Conservation (phyloP, 2,329 filamentous ascomycete species). For the Fusarium keratoplasticum region DNA sequence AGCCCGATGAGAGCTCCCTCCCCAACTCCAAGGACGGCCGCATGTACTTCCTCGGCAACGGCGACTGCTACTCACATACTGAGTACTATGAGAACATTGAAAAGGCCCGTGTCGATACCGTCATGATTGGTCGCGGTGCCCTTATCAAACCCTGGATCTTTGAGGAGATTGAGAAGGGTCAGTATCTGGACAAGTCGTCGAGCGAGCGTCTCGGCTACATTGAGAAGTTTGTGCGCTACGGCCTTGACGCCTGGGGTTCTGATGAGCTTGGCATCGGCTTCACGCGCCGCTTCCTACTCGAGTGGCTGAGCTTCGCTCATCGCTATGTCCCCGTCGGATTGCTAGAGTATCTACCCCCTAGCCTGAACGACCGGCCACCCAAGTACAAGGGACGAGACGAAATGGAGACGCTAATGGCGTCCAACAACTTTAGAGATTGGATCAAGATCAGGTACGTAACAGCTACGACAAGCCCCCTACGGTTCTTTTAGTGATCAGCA, state of each 20-base stretch:
- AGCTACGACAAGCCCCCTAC: not conserved
- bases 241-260: constrained; percentile 93
- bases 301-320: constrained; percentile 94
- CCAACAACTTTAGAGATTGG: constrained; percentile 95
- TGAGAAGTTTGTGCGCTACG: constrained; percentile 90
- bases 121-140: constrained; percentile 97
- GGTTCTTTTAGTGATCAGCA: not conserved
- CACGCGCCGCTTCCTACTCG: constrained; percentile 90
- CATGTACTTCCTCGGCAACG: constrained; percentile 95
- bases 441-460: constrained; percentile 90
- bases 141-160: constrained; percentile 99
- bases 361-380: constrained; percentile 89
- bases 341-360: constrained; percentile 88
- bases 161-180: constrained; percentile 90
- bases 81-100: constrained; percentile 86
- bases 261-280: constrained; percentile 94
- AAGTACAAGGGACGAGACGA: constrained; percentile 87
- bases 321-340: constrained; percentile 92
- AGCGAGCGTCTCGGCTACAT: constrained; percentile 86
- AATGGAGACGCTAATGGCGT: constrained; percentile 91
- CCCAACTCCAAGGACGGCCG: constrained; percentile 73
- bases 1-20: constrained; percentile 80
- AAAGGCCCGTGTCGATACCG: constrained; percentile 85
- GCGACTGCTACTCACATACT: constrained; percentile 92
- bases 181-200: constrained; percentile 96